Evolutionary conservation across 768 basidiomycete species (phyloP), one percentile per base, ranked within the genome.

Genomic region (Macrolepiota albuminosa): DNA sequence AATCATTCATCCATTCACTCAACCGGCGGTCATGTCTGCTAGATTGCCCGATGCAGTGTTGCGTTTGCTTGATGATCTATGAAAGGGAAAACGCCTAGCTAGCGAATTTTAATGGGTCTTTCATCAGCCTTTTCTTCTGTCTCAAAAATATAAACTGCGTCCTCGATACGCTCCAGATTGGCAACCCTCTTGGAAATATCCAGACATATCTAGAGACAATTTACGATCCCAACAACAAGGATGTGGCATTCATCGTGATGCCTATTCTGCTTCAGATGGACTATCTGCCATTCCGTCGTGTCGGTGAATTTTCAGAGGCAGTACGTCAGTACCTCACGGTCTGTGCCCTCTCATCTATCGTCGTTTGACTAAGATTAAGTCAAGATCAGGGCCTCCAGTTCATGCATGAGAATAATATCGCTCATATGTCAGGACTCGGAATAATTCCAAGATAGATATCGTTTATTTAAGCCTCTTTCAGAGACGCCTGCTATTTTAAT

Each of bases 291-390:
- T 63, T 63, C 45, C 49, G 62, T 37, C 56, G 51, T 21, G 46
- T 60, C 7, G 62, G 52, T 6, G 62, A 63, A 39, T 57, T 63
- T 26, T 45, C 58, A 6, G 51, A 63, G 14, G 59, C 59, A 5
- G 34, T 55, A 2, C 36, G 48, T 2, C 62, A 63, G 37, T 59
- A 53, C 24, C 40, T 56, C 24, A 36, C 56, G 50, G 62, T 63
- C 24, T 42, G 53, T 53, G 9, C 40, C 21, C 33, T 40, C 39
- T n/a, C 24, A 37, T 37, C 7, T 24, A 21, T 52, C 11, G 36
- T 37, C 36, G 11, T 37, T 37, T 37, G 36, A 37, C 36, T 37
- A 11, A 37, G 9, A 37, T 9, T 37, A 37, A 37, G 36, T 37
- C 36, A 37, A 37, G 36, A 37, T 37, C 36, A 37, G 36, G 36